Evolutionary conservation across 2,329 filamentous ascomycete species (phyloP).

Genomic region (Diaporthe caulivora): DNA sequence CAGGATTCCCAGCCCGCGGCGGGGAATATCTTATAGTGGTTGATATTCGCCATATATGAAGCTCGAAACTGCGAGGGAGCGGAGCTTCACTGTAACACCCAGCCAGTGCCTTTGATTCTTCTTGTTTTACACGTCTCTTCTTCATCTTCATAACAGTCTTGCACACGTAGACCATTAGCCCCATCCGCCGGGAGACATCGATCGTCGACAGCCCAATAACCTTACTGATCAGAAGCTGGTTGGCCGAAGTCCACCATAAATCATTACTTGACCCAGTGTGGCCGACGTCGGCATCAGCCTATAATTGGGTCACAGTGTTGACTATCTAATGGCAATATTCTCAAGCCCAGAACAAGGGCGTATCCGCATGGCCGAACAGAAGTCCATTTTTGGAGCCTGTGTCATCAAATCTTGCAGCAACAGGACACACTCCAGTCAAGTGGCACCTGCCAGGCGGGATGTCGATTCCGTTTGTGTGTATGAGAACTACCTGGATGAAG

Average conservation of each 20-base stretch:
- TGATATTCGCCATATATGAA: neutral
- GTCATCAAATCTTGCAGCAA: neutral
- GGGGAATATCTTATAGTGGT: too few relatives aligned
- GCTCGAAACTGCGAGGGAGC: neutral
- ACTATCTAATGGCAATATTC: neutral
- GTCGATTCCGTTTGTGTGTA: conserved; percentile 15
- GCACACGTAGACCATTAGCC: neutral
- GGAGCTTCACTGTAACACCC: neutral
- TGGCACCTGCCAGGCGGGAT: neutral
- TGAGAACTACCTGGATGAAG: conserved; percentile 2
- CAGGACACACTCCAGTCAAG: neutral
- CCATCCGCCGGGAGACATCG: neutral
- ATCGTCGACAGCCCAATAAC: neutral
- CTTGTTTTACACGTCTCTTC: too few relatives aligned
- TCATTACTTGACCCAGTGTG: neutral
- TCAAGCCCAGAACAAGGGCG: neutral
- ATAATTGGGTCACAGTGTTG: neutral
- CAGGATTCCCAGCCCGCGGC: too few relatives aligned
- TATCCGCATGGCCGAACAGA: neutral
- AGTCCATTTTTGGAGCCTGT: too few relatives aligned
- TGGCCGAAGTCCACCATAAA: neutral
- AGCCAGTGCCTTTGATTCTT: neutral
- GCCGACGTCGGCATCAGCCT: neutral
- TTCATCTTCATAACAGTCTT: neutral
- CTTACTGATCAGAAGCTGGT: neutral